Percentiles rank a stretch among this genome's conserved stretches.
Evolutionary conservation across 805 yeast species (phyloP).

Genomic region (Metschnikowia drakensbergensis): DNA sequence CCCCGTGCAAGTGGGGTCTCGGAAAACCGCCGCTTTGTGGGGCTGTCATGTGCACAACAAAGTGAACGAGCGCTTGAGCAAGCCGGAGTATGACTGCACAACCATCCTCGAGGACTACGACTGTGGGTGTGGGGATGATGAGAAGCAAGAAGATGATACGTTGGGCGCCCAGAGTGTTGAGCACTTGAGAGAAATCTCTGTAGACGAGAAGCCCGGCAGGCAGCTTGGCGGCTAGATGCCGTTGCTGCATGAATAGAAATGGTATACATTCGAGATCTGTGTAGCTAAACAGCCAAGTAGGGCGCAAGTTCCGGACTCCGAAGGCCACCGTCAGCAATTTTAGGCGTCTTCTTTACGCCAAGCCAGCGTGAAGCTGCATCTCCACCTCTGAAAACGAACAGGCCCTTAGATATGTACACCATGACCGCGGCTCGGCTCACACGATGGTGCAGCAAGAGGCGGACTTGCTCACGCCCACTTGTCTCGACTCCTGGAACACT

Average conservation of each 20-base stretch:
- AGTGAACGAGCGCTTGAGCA: slow-evolving; percentile 21
- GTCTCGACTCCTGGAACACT: slow-evolving; percentile 17
- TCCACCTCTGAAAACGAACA: too few species aligned
- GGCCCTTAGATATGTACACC: not conserved
- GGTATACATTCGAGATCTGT: not conserved
- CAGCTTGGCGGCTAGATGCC: slow-evolving; percentile 37
- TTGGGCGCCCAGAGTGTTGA: slow-evolving; percentile 29
- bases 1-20: slow-evolving; percentile 80
- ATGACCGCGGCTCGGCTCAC: slow-evolving; percentile 5
- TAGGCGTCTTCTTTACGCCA: too few species aligned
- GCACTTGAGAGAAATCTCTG: slow-evolving; percentile 44
- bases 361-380: too few species aligned
- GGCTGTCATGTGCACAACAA: slow-evolving; percentile 64
- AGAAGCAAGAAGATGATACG: slow-evolving; percentile 45
- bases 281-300: not conserved
- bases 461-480: slow-evolving; percentile 9
- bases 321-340: too few species aligned
- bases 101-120: slow-evolving; percentile 85
- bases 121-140: slow-evolving; percentile 90
- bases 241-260: not conserved
- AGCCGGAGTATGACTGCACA: slow-evolving; percentile 74
- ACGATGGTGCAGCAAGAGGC: slow-evolving; percentile 32
- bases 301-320: too few species aligned
- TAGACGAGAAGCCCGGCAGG: slow-evolving; percentile 44
- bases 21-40: slow-evolving; percentile 88